Evolutionary conservation across 2,329 filamentous ascomycete genomes (phyloP).

Genomic region (Xylaria digitata): DNA sequence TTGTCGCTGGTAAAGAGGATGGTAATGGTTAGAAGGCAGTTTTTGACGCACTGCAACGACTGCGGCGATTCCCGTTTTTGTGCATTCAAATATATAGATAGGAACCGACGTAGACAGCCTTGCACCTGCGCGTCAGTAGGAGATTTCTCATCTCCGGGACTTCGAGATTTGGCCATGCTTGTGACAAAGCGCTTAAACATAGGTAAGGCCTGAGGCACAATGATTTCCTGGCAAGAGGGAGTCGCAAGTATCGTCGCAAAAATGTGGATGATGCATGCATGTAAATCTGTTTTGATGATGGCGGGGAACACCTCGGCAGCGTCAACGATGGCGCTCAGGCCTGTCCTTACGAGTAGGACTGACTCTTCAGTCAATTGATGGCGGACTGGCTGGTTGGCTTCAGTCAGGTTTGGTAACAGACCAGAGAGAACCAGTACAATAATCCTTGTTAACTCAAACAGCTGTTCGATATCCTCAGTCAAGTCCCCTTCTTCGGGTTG

Average conservation of each 20-base stretch:
- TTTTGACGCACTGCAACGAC: conserved; percentile 90
- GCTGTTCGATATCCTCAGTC: conserved; percentile 96
- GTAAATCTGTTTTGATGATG: conserved; percentile 95
- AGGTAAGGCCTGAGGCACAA: conserved; percentile 89
- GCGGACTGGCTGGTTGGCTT: conserved; percentile 72
- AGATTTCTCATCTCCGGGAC: conserved; percentile 52
- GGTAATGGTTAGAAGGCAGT: conserved; percentile 86
- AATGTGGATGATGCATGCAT: conserved; percentile 96
- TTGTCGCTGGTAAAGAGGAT: conserved; percentile 86
- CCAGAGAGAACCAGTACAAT: conserved; percentile 93
- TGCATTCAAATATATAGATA: conserved; percentile 80
- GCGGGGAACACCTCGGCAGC: conserved; percentile 95
- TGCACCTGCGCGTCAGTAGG: conserved; percentile 77
- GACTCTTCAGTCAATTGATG: conserved; percentile 90
- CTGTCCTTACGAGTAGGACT: conserved; percentile 79
- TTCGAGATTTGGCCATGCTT: conserved; percentile 70
- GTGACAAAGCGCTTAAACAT: conserved; percentile 92
- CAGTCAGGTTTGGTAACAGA: conserved; percentile 83
- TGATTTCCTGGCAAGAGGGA: conserved; percentile 84
- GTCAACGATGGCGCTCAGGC: conserved; percentile 89
- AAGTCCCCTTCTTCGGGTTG: conserved; percentile 79
- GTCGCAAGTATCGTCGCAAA: conserved; percentile 93
- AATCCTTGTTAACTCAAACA: conserved; percentile 96
- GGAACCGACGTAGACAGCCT: conserved; percentile 83
- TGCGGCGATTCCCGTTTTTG: conserved; percentile 80